Conservation (phyloP, 805 yeast genomes). For the Teunomyces tritomae region DNA sequence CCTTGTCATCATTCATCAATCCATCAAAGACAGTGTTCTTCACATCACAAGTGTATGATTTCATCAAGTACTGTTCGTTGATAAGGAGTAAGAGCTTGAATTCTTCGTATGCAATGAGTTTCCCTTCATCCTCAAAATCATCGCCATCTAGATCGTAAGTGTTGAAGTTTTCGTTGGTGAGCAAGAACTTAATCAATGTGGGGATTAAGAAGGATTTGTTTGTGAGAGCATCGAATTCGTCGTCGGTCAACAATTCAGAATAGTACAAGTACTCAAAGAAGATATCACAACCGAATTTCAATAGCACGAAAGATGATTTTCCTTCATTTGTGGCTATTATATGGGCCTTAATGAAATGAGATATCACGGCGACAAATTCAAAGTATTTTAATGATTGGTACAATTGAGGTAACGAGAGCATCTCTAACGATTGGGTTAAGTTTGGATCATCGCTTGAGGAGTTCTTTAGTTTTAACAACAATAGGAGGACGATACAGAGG, state of each 20-base stretch:
- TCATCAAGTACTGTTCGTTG: conserved; percentile 86
- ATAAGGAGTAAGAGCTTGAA: conserved; percentile 70
- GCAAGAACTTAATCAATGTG: conserved; percentile 26
- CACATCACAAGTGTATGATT: conserved; percentile 29
- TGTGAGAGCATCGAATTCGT: conserved; percentile 30
- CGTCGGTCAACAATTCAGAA: conserved; percentile 31
- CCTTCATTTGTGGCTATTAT: conserved; percentile 16
- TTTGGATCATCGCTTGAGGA: conserved; percentile 13
- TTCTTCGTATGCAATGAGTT: conserved; percentile 54
- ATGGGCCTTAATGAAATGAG: conserved; percentile 30
- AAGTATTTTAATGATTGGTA: conserved; percentile 51
- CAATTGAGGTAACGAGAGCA: conserved; percentile 15
- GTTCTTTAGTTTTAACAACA: conserved; percentile 33
- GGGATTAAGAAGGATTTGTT: conserved; percentile 25
- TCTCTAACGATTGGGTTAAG: conserved; percentile 10
- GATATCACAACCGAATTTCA: conserved; percentile 40
- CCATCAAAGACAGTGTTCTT: conserved; percentile 56
- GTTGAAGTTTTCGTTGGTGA: conserved; percentile 33
- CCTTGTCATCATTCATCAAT: conserved; percentile 35
- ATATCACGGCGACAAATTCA: conserved; percentile 48
- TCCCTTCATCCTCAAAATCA: conserved; percentile 51
- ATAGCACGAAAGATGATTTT: conserved; percentile 27
- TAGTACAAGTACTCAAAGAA: conserved; percentile 41
- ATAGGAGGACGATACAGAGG: conserved; percentile 30
- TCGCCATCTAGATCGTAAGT: conserved; percentile 34